A percentile compares a stretch with the other conserved stretches of the same genome.
Evolutionary conservation across 2,329 filamentous ascomycete species (phyloP).

Genomic region (Claviceps spartinae): DNA sequence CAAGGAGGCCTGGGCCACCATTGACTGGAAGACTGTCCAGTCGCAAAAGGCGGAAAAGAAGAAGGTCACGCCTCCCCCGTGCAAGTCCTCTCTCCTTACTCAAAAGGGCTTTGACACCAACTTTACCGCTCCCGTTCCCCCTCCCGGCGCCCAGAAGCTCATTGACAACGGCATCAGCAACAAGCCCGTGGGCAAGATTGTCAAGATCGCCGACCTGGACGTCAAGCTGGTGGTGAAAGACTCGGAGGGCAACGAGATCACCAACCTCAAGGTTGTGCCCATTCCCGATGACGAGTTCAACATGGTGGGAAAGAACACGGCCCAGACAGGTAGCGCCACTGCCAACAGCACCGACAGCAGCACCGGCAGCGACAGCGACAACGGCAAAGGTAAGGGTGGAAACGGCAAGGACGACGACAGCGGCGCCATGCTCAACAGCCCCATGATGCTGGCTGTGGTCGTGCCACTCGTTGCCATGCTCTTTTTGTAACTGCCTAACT

Average conservation of each 20-base stretch:
- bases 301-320: conserved; percentile 29
- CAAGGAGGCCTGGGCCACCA: conserved; percentile 56
- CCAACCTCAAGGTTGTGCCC: conserved; percentile 33
- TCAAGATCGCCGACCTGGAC: conserved; percentile 51
- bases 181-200: conserved; percentile 51
- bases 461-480: conserved; percentile 22
- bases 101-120: conserved; percentile 56
- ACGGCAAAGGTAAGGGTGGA: conserved; percentile 2
- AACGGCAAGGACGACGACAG: conserved; percentile 10
- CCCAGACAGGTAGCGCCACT: conserved; percentile 17
- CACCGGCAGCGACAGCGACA: conserved; percentile 6
- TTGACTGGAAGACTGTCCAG: conserved; percentile 59
- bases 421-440: conserved; percentile 16
- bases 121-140: conserved; percentile 62
- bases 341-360: conserved; percentile 10
- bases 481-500: conserved; percentile 14
- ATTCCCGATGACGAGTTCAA: conserved; percentile 32
- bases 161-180: conserved; percentile 63
- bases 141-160: conserved; percentile 53
- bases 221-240: conserved; percentile 34
- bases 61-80: conserved; percentile 42
- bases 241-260: conserved; percentile 26
- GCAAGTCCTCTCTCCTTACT: conserved; percentile 53
- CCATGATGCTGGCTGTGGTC: conserved; percentile 20
- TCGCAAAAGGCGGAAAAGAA: conserved; percentile 42